Conservation (phyloP, 2,329 filamentous ascomycete genomes). For the Helicocarpus griseus region DNA sequence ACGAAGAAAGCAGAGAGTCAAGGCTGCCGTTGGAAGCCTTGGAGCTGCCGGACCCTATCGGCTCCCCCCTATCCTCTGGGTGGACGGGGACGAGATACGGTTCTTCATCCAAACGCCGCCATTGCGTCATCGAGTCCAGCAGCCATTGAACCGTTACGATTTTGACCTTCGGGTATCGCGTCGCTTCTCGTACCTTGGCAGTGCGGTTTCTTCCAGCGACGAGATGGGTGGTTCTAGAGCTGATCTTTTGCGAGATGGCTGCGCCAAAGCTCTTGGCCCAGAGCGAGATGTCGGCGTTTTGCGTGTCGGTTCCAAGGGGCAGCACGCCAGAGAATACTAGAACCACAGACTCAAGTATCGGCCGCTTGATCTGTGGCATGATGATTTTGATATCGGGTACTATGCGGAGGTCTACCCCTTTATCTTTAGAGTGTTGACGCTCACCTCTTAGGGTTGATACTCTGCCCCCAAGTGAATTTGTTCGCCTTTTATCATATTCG, state of each 20-base stretch:
- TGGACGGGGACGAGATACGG: constrained; percentile 72
- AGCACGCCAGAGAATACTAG: constrained; percentile 89
- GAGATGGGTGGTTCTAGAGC: constrained; percentile 40
- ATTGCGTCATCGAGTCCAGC: constrained; percentile 70
- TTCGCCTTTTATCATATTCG: constrained; percentile 57
- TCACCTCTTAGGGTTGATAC: constrained; percentile 43
- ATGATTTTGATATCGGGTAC: constrained; percentile 80
- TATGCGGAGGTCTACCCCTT: constrained; percentile 43
- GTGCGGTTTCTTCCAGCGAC: constrained; percentile 58
- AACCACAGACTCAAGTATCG: constrained; percentile 62
- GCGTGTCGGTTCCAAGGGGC: constrained; percentile 67
- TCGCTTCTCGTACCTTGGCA: constrained; percentile 81
- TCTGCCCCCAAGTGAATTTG: constrained; percentile 35
- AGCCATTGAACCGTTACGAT: constrained; percentile 93
- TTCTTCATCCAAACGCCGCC: constrained; percentile 68
- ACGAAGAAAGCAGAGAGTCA: constrained; percentile 10
- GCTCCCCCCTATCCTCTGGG: constrained; percentile 51
- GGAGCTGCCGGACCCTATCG: constrained; percentile 17
- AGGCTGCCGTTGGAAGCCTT: constrained; percentile 6
- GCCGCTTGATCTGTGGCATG: constrained; percentile 71
- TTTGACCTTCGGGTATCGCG: constrained; percentile 67
- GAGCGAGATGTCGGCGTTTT: constrained; percentile 73
- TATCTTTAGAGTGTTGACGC: constrained; percentile 31
- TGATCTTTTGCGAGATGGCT: constrained; percentile 37
- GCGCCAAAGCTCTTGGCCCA: constrained; percentile 85